These are phyloP conservation scores for Coemansia sp. DNA, from an alignment of 192 early-diverging fungal genomes.

Conservation along the genomic window DNA sequence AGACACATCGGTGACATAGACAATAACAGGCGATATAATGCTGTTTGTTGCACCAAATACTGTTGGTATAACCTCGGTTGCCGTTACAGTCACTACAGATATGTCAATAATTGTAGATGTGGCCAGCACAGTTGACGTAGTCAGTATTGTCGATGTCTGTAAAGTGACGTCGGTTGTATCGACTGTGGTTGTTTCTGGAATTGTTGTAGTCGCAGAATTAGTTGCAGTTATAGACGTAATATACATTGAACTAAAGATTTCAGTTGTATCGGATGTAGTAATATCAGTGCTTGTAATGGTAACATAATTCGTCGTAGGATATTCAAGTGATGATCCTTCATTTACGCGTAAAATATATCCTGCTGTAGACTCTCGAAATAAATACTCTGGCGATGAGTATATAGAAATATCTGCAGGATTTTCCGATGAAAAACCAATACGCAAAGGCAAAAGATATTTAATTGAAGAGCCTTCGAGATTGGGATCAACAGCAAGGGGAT, in stretches of 20 bases:
- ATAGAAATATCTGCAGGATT: too few species aligned
- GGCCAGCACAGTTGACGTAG: slow-evolving; percentile 4
- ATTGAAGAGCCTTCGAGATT: too few species aligned
- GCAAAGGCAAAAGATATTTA: too few species aligned
- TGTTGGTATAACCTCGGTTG: not conserved
- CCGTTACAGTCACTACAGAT: slow-evolving; percentile 1
- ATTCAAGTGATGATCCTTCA: too few species aligned
- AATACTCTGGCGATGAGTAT: too few species aligned
- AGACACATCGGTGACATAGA: not conserved
- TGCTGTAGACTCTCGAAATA: too few species aligned
- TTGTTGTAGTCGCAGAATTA: not conserved
- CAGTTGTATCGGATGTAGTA: not conserved
- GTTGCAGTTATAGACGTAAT: not conserved
- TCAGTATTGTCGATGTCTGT: slow-evolving; percentile 3
- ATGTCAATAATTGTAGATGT: slow-evolving; percentile 7
- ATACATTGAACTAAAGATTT: not conserved
- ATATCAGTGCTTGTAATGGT: not conserved
- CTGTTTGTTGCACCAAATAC: slow-evolving; percentile 3
- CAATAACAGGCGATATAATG: slow-evolving; percentile 4
- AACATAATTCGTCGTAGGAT: too few species aligned
- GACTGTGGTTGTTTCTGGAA: slow-evolving; percentile 2
- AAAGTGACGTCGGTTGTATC: not conserved
- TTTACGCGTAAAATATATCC: too few species aligned
- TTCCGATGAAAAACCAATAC: too few species aligned
- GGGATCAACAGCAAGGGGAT: too few species aligned